These are phyloP conservation scores for Fennellomyces sp. DNA, from an alignment of 371 early-diverging fungal species.

Conservation along the genomic window DNA sequence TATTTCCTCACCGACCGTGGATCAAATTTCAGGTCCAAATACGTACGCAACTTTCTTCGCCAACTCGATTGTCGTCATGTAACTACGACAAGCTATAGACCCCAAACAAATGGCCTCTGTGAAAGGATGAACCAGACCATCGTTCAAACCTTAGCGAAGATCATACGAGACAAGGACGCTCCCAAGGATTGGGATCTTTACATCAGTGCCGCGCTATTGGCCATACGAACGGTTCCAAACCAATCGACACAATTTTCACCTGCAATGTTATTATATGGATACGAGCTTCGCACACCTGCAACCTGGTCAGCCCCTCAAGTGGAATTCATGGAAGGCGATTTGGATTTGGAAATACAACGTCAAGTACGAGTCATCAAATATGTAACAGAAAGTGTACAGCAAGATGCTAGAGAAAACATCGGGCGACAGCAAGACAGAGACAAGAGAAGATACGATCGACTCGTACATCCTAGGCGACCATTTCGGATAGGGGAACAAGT, in stretches of 20 bases:
- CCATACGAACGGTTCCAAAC: slow-evolving; percentile 17
- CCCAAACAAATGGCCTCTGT: slow-evolving; percentile 32
- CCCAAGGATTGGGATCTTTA: slow-evolving; percentile 9
- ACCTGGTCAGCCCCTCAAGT: slow-evolving; percentile 16
- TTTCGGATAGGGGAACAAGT: background rate
- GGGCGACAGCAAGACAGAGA: background rate
- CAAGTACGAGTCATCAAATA: background rate
- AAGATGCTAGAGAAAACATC: background rate
- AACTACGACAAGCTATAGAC: slow-evolving; percentile 26
- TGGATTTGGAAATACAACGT: background rate
- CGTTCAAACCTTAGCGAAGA: slow-evolving; percentile 9
- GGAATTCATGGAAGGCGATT: slow-evolving; percentile 15
- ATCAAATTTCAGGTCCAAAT: slow-evolving; percentile 20
- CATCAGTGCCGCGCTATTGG: slow-evolving; percentile 11
- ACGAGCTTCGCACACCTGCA: slow-evolving; percentile 17
- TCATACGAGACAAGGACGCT: slow-evolving; percentile 8
- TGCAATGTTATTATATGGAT: slow-evolving; percentile 17
- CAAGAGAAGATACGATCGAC: background rate
- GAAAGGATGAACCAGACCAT: slow-evolving; percentile 37
- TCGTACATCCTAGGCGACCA: background rate
- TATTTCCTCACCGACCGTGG: slow-evolving; percentile 25
- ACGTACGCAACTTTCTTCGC: background rate
- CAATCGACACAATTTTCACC: slow-evolving; percentile 15
- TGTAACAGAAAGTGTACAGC: background rate
- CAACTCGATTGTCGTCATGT: slow-evolving; percentile 18